Percentiles rank a stretch among this genome's conserved stretches.
Evolutionary conservation across 148 eudicot species (phyloP).

Genomic region (Suaeda aralocaspica): DNA sequence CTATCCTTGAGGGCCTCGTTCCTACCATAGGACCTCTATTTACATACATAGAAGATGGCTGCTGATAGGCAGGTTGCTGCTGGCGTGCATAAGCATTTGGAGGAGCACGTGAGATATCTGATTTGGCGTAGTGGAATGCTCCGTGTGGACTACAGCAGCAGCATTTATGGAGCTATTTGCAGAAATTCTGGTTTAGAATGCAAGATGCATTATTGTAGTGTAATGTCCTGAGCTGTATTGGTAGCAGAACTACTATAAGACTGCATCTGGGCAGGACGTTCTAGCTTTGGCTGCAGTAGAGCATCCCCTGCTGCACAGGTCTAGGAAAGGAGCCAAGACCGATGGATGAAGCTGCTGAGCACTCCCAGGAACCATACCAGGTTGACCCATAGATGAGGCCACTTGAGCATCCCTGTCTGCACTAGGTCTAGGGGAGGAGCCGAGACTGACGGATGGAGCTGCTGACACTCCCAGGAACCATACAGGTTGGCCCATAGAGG

Average conservation of each 20-base stretch:
- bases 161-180: conserved; percentile 26
- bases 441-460: too few species aligned
- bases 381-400: conserved; percentile 42
- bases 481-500: too few species aligned
- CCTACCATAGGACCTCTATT: conserved; percentile 74
- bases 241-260: conserved; percentile 40
- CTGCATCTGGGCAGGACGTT: conserved; percentile 26
- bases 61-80: conserved; percentile 52
- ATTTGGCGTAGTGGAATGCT: conserved; percentile 13
- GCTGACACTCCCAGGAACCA: too few species aligned
- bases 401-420: too few species aligned
- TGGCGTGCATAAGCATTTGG: conserved; percentile 42
- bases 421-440: too few species aligned
- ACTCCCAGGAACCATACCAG: conserved; percentile 29
- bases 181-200: conserved; percentile 33
- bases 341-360: conserved; percentile 32
- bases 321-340: conserved; percentile 30
- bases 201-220: conserved; percentile 29
- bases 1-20: conserved; percentile 77
- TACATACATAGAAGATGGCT: conserved; percentile 58
- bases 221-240: conserved; percentile 41
- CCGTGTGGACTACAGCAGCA: conserved; percentile 16
- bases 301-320: conserved; percentile 31
- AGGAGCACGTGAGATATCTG: conserved; percentile 37
- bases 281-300: conserved; percentile 33